Conservation (phyloP, 2,329 filamentous ascomycete genomes). For the Penicillium brasilianum region DNA sequence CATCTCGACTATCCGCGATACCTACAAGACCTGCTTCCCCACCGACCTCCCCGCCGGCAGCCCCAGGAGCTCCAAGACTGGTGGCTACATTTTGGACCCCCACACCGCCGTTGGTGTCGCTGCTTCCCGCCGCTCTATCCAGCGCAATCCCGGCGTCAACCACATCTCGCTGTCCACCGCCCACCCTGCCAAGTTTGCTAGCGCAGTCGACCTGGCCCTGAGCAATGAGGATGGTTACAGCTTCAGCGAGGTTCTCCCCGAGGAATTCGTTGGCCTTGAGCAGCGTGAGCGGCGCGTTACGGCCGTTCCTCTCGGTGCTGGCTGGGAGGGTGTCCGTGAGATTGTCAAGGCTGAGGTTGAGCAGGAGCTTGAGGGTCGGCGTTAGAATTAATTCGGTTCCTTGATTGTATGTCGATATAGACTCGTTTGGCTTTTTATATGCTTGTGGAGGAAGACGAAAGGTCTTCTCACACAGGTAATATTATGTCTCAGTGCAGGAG, state of each 20-base stretch:
- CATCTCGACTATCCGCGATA: conserved; percentile 65
- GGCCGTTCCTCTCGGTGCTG: conserved; percentile 65
- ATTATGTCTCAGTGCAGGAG: neutral
- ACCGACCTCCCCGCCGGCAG: conserved; percentile 43
- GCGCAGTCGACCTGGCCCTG: conserved; percentile 81
- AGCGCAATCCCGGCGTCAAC: conserved; percentile 57
- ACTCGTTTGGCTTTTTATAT: neutral
- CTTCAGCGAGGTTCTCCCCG: conserved; percentile 78
- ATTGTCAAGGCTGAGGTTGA: conserved; percentile 76
- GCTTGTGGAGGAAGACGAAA: neutral
- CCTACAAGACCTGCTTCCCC: conserved; percentile 62
- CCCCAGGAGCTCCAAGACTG: conserved; percentile 48
- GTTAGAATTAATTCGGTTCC: conserved; percentile 18
- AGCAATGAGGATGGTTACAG: conserved; percentile 72
- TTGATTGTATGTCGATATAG: neutral
- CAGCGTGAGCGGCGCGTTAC: conserved; percentile 75
- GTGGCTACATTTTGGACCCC: conserved; percentile 85
- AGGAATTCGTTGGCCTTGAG: conserved; percentile 80
- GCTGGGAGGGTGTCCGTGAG: conserved; percentile 75
- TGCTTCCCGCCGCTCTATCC: conserved; percentile 72
- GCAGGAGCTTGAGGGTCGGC: conserved; percentile 40
- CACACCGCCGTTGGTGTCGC: conserved; percentile 88
- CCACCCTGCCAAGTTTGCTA: conserved; percentile 92
- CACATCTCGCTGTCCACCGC: conserved; percentile 91
- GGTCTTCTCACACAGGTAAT: neutral